Evolutionary conservation across 2,329 filamentous ascomycete genomes (phyloP).

Genomic region (Pestalotiopsis sp.): DNA sequence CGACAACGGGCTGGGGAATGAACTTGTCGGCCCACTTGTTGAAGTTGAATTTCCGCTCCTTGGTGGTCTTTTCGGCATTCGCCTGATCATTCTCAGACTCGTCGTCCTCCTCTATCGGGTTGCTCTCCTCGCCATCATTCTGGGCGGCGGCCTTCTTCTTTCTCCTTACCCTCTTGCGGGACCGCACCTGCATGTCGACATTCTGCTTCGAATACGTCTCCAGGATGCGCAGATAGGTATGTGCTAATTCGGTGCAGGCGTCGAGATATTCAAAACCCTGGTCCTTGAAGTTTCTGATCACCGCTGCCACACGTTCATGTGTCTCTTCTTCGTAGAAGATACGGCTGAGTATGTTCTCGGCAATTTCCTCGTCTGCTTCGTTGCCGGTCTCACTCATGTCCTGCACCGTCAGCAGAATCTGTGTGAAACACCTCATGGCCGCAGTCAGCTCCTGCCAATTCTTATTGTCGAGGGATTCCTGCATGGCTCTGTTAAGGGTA

Average conservation of each 20-base stretch:
- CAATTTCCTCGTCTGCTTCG: conserved; percentile 96
- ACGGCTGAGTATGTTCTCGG: conserved; percentile 92
- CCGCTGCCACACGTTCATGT: conserved; percentile 81
- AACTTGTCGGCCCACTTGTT: conserved; percentile 80
- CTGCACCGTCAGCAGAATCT: conserved; percentile 89
- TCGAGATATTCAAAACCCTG: conserved; percentile 95
- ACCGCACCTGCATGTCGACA: conserved; percentile 88
- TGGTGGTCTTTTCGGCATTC: conserved; percentile 70
- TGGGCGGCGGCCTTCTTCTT: conserved; percentile 67
- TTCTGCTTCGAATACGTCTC: conserved; percentile 96
- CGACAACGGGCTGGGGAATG: conserved; percentile 79
- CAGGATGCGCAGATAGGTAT: conserved; percentile 89
- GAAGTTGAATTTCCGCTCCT: conserved; percentile 94
- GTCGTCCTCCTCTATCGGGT: conserved; percentile 63
- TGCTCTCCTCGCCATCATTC: conserved; percentile 46
- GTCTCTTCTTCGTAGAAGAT: conserved; percentile 99
- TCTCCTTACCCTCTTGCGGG: conserved; percentile 70
- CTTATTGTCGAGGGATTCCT: conserved; percentile 78
- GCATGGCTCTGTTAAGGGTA: conserved; percentile 81
- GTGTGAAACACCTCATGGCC: conserved; percentile 91
- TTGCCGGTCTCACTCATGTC: conserved; percentile 84
- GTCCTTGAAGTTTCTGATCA: conserved; percentile 85
- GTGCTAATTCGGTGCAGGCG: conserved; percentile 84
- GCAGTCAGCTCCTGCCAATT: conserved; percentile 86
- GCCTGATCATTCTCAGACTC: conserved; percentile 73